Evolutionary conservation across 1,284 basidiomycete species (phyloP), one percentile per base, ranked within the genome.

Genomic region (Dichomitus squalens): DNA sequence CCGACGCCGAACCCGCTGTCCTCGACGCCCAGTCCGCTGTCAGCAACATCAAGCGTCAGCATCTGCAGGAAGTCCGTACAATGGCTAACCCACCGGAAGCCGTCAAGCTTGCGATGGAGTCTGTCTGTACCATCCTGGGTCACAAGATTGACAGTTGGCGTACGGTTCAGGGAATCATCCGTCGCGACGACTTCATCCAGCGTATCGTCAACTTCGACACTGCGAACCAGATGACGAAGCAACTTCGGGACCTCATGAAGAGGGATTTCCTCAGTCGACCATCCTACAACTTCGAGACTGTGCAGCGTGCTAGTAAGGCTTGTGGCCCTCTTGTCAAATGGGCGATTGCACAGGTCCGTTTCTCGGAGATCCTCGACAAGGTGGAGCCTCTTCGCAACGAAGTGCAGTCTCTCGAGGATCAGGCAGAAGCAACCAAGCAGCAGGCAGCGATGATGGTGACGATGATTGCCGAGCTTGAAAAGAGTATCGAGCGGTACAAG

Each of bases 61-160:
- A 99, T 66, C 78, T 99, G 49, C 93, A 96, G 67, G 97, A 99
- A 85, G 96, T 99, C 29, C 87, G 98, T 68, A 88, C 95, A 11
- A 98, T 99, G 96, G 93, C 95, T 44, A 99, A 99, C 70, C 97
- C 97, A 48, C 97, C 97, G 0, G 95, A 98, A 70, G 92, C 94
- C 8, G 96, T 99, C 70, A 99, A 99, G 75, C 77, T 96, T 49
- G 93, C 97, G 14, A 99, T 99, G 96, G 97, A 99, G 71, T 98
- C 95, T 1, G 96, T 98, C 34, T 99, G 97, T 74, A 96, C 94
- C 14, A 83, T 98, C 33, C 86, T 99, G n/a, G 97, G 97, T 9
- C 92, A 98, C 77, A 95, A 95, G 75, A 92, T 97, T 67, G 96
- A 99, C 66, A 91, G 88, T 72, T 99, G 97, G 98, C 90, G 95